Conservation (phyloP, 495 filamentous ascomycete species). For the Penicilliopsis zonata region DNA sequence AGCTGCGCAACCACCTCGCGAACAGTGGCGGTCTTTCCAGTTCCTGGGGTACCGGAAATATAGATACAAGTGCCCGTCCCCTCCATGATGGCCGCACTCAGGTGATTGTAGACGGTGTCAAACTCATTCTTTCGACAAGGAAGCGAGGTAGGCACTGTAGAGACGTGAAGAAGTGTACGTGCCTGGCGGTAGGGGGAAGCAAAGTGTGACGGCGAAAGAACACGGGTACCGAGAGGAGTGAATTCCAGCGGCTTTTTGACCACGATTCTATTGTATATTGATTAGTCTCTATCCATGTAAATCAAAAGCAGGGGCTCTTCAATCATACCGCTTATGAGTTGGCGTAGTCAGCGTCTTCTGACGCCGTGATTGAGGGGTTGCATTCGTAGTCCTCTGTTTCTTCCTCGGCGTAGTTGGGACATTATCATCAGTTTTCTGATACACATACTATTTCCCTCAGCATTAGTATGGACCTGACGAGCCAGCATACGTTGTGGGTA, state of each 20-base stretch:
- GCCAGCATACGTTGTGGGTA: too few relatives aligned
- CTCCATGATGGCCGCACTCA: conserved; percentile 88
- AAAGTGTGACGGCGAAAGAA: conserved; percentile 64
- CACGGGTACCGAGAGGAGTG: conserved; percentile 80
- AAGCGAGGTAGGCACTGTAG: conserved; percentile 75
- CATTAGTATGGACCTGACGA: too few relatives aligned
- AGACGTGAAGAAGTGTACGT: conserved; percentile 81
- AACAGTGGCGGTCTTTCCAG: conserved; percentile 95
- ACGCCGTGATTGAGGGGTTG: conserved; percentile 46
- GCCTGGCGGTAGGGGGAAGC: conserved; percentile 87
- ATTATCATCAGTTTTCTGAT: conserved; percentile 32
- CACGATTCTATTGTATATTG: conserved; percentile 41
- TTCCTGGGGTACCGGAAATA: conserved; percentile 98
- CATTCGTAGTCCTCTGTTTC: conserved; percentile 41
- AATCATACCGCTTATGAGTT: conserved; percentile 47
- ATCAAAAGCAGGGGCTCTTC: background rate
- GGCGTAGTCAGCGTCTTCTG: conserved; percentile 52
- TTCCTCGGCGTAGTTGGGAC: conserved; percentile 47
- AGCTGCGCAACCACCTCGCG: conserved; percentile 88
- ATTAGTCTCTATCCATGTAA: background rate
- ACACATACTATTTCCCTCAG: conserved; percentile 26
- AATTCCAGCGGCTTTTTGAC: conserved; percentile 92
- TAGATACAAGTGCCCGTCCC: conserved; percentile 94
- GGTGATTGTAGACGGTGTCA: conserved; percentile 77
- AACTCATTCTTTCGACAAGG: conserved; percentile 93